Conservation (phyloP, 345 rosid genomes). For the Bruguiera sexangula region DNA sequence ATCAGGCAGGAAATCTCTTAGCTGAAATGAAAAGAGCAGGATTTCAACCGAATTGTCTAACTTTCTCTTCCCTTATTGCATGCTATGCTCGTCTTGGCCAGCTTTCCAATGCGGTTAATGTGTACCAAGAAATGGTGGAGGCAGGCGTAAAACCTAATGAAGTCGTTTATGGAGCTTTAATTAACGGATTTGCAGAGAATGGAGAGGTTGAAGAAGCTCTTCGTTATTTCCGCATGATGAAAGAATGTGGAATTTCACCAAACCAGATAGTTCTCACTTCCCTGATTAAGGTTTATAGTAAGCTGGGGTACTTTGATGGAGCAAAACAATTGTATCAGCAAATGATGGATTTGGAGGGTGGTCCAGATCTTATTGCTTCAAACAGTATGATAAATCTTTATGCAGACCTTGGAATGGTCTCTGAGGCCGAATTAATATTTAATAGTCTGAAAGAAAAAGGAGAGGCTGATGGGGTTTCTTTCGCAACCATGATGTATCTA, state of each 20-base stretch:
- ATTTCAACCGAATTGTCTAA: constrained; percentile 56
- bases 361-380: constrained; percentile 69
- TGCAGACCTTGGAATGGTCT: constrained; percentile 69
- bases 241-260: constrained; percentile 50
- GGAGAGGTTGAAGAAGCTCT: constrained; percentile 69
- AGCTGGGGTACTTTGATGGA: constrained; percentile 68
- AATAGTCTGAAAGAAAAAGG: constrained; percentile 52
- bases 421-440: constrained; percentile 69
- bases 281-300: constrained; percentile 75
- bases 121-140: constrained; percentile 50
- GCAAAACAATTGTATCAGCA: constrained; percentile 60
- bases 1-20: constrained; percentile 61
- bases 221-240: constrained; percentile 58
- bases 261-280: constrained; percentile 77
- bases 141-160: constrained; percentile 73
- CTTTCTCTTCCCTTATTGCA: constrained; percentile 67
- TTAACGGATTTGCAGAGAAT: constrained; percentile 77
- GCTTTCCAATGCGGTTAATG: constrained; percentile 56
- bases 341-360: constrained; percentile 60
- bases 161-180: constrained; percentile 75
- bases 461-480: constrained; percentile 62
- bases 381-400: constrained; percentile 73
- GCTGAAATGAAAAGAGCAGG: constrained; percentile 67
- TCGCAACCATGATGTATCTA: constrained; percentile 74
- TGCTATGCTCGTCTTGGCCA: constrained; percentile 67